A percentile compares a stretch with the other conserved stretches of the same genome.
phyloP scores from a whole-genome alignment of 2,329 filamentous ascomycete genomes.

The Sporothrix variecibatus region DNA sequence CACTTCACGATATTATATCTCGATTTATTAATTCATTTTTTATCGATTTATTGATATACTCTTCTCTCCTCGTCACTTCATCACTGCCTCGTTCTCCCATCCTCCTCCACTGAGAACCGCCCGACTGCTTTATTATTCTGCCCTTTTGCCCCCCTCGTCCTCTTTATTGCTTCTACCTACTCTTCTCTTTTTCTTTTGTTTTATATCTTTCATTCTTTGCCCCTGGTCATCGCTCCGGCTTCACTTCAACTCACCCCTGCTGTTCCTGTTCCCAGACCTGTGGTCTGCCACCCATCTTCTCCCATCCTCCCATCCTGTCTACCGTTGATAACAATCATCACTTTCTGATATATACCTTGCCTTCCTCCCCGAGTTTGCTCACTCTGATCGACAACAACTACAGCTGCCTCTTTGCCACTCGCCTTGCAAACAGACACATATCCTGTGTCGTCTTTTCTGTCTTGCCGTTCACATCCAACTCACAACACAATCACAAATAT shows the following conservation, averaged over 20 bases:
- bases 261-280: constrained; percentile 20
- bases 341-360: neutral
- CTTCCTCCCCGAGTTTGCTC: neutral
- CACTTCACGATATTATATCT: constrained; percentile 11
- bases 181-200: neutral
- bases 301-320: neutral
- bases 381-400: neutral
- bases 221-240: constrained; percentile 11
- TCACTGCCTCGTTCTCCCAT: constrained; percentile 1
- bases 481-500: constrained; percentile 50
- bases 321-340: neutral
- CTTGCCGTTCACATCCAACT: neutral
- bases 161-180: constrained; percentile 20
- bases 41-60: neutral
- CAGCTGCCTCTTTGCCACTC: constrained; percentile 31
- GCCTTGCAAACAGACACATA: neutral
- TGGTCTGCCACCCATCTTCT: constrained; percentile 8
- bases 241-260: neutral
- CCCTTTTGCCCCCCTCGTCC: neutral
- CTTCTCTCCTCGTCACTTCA: neutral
- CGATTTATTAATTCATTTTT: neutral
- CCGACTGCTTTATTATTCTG: constrained; percentile 27
- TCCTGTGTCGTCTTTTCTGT: neutral
- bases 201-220: constrained; percentile 6
- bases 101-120: constrained; percentile 28